phyloP scores from a whole-genome alignment of 352 stramenopile species.

The Globisporangium okanoganense region DNA sequence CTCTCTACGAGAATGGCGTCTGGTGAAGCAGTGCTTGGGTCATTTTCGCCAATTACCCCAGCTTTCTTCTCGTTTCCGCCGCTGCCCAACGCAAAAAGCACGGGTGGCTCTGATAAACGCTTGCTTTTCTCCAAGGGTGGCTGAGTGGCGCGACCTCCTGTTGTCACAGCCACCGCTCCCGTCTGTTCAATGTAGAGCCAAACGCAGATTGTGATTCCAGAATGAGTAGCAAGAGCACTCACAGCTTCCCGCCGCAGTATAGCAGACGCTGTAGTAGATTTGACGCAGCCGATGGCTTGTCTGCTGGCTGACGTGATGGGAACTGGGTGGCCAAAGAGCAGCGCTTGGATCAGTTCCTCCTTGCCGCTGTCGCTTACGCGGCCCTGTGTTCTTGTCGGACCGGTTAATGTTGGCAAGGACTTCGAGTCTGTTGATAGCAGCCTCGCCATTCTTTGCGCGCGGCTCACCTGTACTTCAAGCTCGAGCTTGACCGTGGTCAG shows the following conservation, averaged over 20 bases:
- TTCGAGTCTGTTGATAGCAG: background rate
- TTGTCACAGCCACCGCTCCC: background rate
- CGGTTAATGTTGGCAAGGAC: background rate
- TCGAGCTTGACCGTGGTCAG: slow-evolving; percentile 19
- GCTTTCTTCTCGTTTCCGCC: background rate
- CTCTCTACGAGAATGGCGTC: background rate
- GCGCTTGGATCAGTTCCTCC: background rate
- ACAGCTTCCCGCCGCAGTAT: background rate
- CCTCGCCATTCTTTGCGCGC: background rate
- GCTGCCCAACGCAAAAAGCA: slow-evolving; percentile 6
- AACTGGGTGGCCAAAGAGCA: slow-evolving; percentile 8
- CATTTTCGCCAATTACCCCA: background rate
- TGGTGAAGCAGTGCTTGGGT: background rate
- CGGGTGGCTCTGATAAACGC: background rate
- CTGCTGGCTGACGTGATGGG: background rate
- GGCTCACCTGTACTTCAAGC: slow-evolving; percentile 5
- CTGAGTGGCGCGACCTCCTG: background rate
- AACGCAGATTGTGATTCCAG: background rate
- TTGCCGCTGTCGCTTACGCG: background rate
- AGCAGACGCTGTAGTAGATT: background rate
- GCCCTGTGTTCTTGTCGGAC: background rate
- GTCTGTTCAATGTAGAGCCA: slow-evolving; percentile 17
- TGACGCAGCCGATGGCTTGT: background rate
- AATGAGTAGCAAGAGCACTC: background rate
- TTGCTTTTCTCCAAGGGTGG: background rate